Conservation (phyloP, 2,329 filamentous ascomycete species). For the Neonectria sp. region DNA sequence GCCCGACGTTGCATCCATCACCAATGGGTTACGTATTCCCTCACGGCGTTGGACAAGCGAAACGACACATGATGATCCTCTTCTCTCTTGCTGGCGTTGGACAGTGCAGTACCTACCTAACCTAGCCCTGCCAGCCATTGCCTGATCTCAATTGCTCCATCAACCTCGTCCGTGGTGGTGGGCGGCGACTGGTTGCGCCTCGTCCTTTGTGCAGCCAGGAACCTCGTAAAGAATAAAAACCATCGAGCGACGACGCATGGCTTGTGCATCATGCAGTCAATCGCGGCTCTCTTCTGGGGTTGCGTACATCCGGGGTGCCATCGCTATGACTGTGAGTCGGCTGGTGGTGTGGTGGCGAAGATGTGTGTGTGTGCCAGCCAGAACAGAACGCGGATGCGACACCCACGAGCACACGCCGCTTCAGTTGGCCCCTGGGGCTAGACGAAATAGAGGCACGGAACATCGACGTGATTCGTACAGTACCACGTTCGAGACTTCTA, state of each 20-base stretch:
- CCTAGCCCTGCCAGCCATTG: neutral
- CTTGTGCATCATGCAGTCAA: constrained; percentile 21
- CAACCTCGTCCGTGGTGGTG: constrained; percentile 11
- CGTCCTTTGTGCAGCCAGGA: neutral
- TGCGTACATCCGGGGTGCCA: no score
- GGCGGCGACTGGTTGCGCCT: constrained; percentile 7
- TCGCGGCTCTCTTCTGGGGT: neutral
- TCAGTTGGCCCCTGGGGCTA: constrained; percentile 17
- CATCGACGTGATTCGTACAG: neutral
- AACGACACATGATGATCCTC: neutral
- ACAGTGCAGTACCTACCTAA: no score
- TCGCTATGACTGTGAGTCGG: neutral
- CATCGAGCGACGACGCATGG: constrained; percentile 14
- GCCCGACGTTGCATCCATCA: constrained; percentile 19
- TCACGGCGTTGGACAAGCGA: neutral
- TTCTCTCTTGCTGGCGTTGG: neutral
- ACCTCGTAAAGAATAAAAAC: constrained; percentile 7
- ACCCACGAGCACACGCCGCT: no score
- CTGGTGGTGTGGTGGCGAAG: constrained; percentile 21
- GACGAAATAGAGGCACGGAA: neutral
- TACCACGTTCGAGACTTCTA: neutral
- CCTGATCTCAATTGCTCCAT: constrained; percentile 11
- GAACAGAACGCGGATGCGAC: constrained; percentile 4
- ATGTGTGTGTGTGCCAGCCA: neutral
- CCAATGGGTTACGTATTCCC: neutral